These are phyloP conservation scores for Mallotus repandus DNA, from an alignment of 441 rosid genomes.

Conservation along the genomic window DNA sequence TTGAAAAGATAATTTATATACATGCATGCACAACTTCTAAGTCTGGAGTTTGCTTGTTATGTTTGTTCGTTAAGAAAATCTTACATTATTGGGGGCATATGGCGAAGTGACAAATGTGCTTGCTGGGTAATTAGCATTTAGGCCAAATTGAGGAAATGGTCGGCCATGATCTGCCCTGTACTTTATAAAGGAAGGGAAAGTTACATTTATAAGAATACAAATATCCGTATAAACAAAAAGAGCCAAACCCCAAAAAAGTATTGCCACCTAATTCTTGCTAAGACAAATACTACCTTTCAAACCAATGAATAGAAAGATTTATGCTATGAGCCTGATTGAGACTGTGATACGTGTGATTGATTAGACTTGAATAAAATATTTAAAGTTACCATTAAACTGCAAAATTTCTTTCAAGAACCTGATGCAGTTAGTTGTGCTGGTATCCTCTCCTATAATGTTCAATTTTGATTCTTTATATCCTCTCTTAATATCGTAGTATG, in stretches of 20 bases:
- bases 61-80: not conserved
- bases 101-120: too few relatives aligned
- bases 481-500: too few relatives aligned
- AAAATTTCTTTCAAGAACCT: too few relatives aligned
- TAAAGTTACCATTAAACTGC: not conserved
- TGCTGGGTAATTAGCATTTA: not conserved
- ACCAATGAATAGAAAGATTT: not conserved
- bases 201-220: not conserved
- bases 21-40: too few relatives aligned
- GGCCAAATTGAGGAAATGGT: constrained; percentile 3
- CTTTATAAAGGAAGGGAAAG: too few relatives aligned
- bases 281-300: constrained; percentile 5
- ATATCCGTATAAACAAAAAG: not conserved
- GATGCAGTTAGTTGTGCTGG: too few relatives aligned
- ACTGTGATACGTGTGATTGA: not conserved
- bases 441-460: too few relatives aligned
- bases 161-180: not conserved
- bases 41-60: too few relatives aligned
- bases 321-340: too few relatives aligned
- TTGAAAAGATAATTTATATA: too few relatives aligned
- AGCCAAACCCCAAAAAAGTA: not conserved
- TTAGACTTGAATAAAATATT: not conserved
- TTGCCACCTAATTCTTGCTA: not conserved
- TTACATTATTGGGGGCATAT: too few relatives aligned
- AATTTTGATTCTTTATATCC: too few relatives aligned